Evolutionary conservation across 176 grass and related monocot species (phyloP).

Genomic region (Phoenix roebelenii): DNA sequence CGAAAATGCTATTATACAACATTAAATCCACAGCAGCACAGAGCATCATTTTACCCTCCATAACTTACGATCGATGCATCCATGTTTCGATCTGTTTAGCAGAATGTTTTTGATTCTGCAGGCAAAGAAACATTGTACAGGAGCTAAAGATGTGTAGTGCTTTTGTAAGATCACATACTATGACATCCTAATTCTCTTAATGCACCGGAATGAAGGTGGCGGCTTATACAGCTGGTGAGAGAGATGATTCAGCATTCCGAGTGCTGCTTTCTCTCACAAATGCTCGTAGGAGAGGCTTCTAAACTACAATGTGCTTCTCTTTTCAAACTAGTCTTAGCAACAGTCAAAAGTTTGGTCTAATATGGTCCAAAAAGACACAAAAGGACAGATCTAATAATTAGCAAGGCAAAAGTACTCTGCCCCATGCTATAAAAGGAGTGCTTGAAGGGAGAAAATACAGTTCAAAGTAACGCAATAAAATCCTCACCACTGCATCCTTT

Average conservation of each 20-base stretch:
- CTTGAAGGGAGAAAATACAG: constrained; percentile 14
- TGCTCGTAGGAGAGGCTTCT: neutral
- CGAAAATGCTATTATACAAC: too few relatives aligned
- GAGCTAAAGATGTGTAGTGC: too few relatives aligned
- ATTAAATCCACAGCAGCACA: too few relatives aligned
- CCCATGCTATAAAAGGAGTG: constrained; percentile 45
- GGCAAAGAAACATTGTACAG: too few relatives aligned
- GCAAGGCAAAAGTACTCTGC: neutral
- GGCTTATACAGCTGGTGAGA: neutral
- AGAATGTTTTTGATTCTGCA: too few relatives aligned
- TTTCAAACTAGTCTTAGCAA: neutral
- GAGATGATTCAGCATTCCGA: too few relatives aligned
- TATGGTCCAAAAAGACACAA: constrained; percentile 20
- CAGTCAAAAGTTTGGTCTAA: neutral
- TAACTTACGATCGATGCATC: too few relatives aligned
- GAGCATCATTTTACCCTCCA: too few relatives aligned
- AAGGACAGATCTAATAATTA: constrained; percentile 7
- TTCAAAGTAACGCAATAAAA: neutral
- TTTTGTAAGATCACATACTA: too few relatives aligned
- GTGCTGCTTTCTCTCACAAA: neutral
- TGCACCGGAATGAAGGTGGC: neutral
- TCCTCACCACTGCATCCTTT: neutral
- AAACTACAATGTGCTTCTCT: neutral
- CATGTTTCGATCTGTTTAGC: too few relatives aligned
- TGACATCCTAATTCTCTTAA: neutral